phyloP scores from a whole-genome alignment of 192 early-diverging fungal species.

The Diversispora eburnea region DNA sequence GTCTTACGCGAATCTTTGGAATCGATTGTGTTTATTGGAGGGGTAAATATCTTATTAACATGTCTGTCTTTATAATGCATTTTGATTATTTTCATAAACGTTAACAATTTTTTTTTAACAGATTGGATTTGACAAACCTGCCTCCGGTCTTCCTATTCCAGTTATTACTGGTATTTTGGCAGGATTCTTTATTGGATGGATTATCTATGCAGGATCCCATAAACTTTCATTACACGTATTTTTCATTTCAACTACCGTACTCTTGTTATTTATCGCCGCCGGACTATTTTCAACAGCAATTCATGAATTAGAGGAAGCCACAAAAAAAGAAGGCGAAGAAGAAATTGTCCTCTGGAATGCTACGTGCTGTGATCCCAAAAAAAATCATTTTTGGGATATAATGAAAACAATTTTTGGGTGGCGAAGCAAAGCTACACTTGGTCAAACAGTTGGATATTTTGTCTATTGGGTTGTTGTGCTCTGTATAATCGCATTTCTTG shows the following conservation, averaged over 20 bases:
- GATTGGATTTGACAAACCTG: conserved; percentile 59
- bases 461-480: conserved; percentile 60
- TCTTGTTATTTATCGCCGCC: conserved; percentile 78
- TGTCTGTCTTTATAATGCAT: conserved; percentile 1
- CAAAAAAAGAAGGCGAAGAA: conserved; percentile 27
- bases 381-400: conserved; percentile 60
- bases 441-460: conserved; percentile 72
- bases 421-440: conserved; percentile 70
- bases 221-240: conserved; percentile 74
- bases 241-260: conserved; percentile 65
- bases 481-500: no score
- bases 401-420: conserved; percentile 77
- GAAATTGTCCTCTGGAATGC: conserved; percentile 60
- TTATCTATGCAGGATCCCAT: conserved; percentile 70
- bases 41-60: conserved; percentile 49
- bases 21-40: conserved; percentile 85
- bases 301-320: conserved; percentile 65
- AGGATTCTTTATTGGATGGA: conserved; percentile 65
- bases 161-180: conserved; percentile 66
- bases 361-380: conserved; percentile 60
- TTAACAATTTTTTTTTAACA: conserved; percentile 16
- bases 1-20: conserved; percentile 87
- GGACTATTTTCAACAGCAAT: conserved; percentile 71
- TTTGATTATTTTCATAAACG: not conserved
- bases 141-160: conserved; percentile 76